Evolutionary conservation across 805 yeast species (phyloP).

Genomic region (Starmerella etchellsii): DNA sequence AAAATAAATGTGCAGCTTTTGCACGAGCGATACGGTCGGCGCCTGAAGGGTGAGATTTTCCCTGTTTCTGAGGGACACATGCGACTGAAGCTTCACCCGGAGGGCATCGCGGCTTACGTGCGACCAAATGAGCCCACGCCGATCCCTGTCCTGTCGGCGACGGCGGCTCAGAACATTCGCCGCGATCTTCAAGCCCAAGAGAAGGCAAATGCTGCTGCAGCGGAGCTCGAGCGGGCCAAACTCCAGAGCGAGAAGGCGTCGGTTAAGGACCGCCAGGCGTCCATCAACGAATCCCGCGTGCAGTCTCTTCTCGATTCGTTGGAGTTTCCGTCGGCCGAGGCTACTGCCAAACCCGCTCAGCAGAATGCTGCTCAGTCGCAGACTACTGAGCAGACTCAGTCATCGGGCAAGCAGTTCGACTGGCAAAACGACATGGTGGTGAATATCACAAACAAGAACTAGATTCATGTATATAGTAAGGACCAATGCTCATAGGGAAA

Average conservation of each 20-base stretch:
- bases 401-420: slow-evolving; percentile 11
- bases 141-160: slow-evolving; percentile 19
- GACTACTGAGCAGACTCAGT: neutral
- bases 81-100: slow-evolving; percentile 63
- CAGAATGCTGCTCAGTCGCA: neutral
- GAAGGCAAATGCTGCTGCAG: neutral
- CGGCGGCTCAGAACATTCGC: slow-evolving; percentile 8
- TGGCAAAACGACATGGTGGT: slow-evolving; percentile 22
- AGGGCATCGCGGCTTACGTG: slow-evolving; percentile 65
- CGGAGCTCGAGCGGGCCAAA: slow-evolving; percentile 1
- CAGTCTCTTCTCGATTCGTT: slow-evolving; percentile 17
- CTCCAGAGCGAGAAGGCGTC: neutral
- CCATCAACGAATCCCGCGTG: slow-evolving; percentile 4
- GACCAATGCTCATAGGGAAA: too few species aligned
- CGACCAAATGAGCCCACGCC: slow-evolving; percentile 25
- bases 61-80: slow-evolving; percentile 66
- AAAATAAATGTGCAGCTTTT: slow-evolving; percentile 60
- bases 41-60: slow-evolving; percentile 59
- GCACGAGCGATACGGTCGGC: slow-evolving; percentile 49
- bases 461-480: neutral
- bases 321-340: slow-evolving; percentile 14
- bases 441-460: slow-evolving; percentile 11
- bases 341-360: neutral
- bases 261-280: neutral
- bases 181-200: slow-evolving; percentile 5